Base-by-base conservation (phyloP, 2,329 filamentous ascomycete genomes). In the Fusarium dlaminii region DNA sequence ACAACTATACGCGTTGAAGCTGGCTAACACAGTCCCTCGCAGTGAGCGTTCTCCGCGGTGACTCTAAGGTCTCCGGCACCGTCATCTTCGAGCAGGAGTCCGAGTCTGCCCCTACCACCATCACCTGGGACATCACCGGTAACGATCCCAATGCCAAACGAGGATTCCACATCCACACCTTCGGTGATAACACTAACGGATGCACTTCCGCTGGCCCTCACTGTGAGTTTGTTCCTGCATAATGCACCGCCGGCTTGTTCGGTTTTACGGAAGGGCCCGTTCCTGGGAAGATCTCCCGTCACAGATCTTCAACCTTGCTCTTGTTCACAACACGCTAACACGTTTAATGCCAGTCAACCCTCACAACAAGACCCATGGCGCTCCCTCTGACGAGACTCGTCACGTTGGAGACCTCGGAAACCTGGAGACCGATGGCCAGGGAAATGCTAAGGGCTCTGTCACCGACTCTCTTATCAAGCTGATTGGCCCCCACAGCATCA, bases 111-210 rank as follows among this genome's bases (percentile, higher is more conserved):
- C 91, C 92, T 79, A 98, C 96, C 83, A 96, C 89, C 84, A 90
- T 99, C 87, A 90, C 92, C 82, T 99, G 94, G 92, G 91, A 98
- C 86, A 95, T 99, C 86, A 89, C 90, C 73, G 96, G 96, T 86
- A 89, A 98, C 87, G 95, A 98, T 83, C 82, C 96, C 86, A 98
- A 97, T 85, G 95, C 96, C 82, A 91, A 97, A 91, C 96, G 96
- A 86, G 96, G 94, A 86, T 95, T 98, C 90, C 96, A 99, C 90
- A 92, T 99, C 82, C 96, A 99, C 89, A 94, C 96, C 85, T 99
- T 98, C 82, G 96, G 96, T 84, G 96, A 98, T 90, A 98, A 98
- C 91, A 98, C 96, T 90, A 99, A 99, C 87, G 96, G 96, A 85
- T 99, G 96, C 93, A 98, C 96, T 77, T 97, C 94, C 78, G 96